Base-by-base conservation (phyloP, 2,329 filamentous ascomycete genomes). In the Fonsecaea erecta region DNA sequence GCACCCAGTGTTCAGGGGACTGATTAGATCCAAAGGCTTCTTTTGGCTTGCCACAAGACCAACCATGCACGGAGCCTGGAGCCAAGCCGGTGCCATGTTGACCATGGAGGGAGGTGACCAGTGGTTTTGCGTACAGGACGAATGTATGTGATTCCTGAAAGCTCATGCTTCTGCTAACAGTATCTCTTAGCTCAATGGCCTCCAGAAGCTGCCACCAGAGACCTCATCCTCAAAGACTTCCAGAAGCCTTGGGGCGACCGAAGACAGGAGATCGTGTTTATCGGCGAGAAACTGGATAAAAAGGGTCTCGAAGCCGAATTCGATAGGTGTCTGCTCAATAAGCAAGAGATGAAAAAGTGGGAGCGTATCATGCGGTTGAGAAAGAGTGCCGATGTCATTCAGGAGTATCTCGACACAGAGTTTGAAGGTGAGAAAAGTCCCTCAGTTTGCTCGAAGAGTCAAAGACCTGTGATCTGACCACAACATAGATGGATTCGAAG, bases 201-300 rank as follows among this genome's bases (percentile, higher is more conserved):
- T 0, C 80, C 82, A 11, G 81, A 82, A 65, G 72, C 77, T 28
- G 82, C 82, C 12, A 83, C 84, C 8, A 30, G 28, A 1, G 71
- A 77, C 26, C 74, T 77, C 48, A 80, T 81, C 11, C 83, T 85
- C 46, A 74, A 77, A 58, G 83, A 86, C 63, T 84, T 85, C 59
- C 74, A 79, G 32, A 77, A 76, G 3, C 76, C 77, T 8, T 91
- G 88, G 87, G 89, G 88, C 0, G 89, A 92, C 70, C 81, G 89
- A 1, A 80, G 89, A 1, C 89, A 92, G 73, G 89, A 92, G 74
- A 74, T 92, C 6, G 89, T 92, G 2, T 90, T 92, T 66, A 91
- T 92, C 63, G 89, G 89, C 0, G 88, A 91, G 74, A 81, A 82
- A 4, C 79, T 92, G 14, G 81, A 90, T 56, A 72, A 80, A 1